Evolutionary conservation across 2,329 filamentous ascomycete genomes (phyloP).

Genomic region (Dryadomyces sulphureus): DNA sequence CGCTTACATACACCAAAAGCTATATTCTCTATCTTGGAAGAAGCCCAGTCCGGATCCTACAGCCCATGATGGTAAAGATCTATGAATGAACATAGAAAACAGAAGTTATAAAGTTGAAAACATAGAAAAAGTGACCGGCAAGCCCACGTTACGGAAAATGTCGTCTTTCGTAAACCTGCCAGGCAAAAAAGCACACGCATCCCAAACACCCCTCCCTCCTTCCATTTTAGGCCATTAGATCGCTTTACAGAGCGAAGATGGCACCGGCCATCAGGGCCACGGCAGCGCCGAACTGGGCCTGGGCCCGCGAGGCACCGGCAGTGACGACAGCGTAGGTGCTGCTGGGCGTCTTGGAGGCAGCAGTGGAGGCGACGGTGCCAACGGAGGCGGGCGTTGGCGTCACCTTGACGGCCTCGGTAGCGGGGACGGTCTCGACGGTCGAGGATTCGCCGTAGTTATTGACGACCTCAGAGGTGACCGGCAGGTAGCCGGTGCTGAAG

Average conservation of each 20-base stretch:
- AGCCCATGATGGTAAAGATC: neutral
- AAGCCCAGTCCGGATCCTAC: neutral
- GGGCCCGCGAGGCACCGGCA: constrained; percentile 4
- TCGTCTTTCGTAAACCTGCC: neutral
- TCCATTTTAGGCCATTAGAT: neutral
- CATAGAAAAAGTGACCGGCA: neutral
- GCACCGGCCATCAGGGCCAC: constrained; percentile 5
- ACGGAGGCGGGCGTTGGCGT: too few relatives aligned
- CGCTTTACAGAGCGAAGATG: constrained; percentile 5
- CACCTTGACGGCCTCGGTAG: too few relatives aligned
- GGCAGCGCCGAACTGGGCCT: neutral
- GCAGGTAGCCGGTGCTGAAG: too few relatives aligned
- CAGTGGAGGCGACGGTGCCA: neutral
- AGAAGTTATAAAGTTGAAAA: neutral
- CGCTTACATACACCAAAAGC: neutral
- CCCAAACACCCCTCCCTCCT: neutral
- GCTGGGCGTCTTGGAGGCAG: neutral
- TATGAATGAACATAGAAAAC: neutral
- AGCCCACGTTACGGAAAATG: neutral
- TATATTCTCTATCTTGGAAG: neutral
- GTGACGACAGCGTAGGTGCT: constrained; percentile 5
- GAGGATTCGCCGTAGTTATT: too few relatives aligned
- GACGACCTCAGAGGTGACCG: too few relatives aligned
- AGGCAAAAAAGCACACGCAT: too few relatives aligned
- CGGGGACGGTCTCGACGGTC: too few relatives aligned